Conservation (phyloP, 768 basidiomycete genomes). For the Lactifluus hygrophoroides region DNA sequence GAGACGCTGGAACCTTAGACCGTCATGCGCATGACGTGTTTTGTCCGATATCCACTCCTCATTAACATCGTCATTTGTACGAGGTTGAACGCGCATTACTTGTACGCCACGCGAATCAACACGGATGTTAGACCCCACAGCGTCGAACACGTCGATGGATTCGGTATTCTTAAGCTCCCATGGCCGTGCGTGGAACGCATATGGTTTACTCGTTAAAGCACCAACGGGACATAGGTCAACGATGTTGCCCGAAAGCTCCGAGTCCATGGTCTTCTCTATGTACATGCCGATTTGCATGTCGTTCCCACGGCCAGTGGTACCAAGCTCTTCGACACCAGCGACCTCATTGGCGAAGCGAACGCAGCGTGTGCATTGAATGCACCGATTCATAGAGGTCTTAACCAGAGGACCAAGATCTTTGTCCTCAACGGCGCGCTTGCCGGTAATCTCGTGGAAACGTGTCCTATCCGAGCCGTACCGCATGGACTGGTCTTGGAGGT, state of each 20-base stretch:
- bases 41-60: conserved; percentile 99
- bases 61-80: conserved; percentile 95
- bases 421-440: conserved; percentile 97
- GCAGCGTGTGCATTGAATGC: conserved; percentile 99
- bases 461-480: conserved; percentile 96
- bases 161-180: conserved; percentile 99
- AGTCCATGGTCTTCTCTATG: conserved; percentile 95
- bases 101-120: conserved; percentile 91
- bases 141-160: conserved; percentile 91
- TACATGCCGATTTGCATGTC: conserved; percentile 99
- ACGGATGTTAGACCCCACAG: conserved; percentile 92
- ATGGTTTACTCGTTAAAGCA: conserved; percentile 96
- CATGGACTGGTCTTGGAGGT: conserved; percentile 98
- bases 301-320: conserved; percentile 94
- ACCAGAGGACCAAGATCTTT: conserved; percentile 97
- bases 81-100: conserved; percentile 96
- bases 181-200: conserved; percentile 93
- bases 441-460: conserved; percentile 96
- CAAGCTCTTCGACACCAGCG: conserved; percentile 95
- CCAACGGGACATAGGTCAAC: conserved; percentile 98
- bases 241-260: conserved; percentile 95
- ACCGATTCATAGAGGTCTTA: conserved; percentile 98
- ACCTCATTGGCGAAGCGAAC: conserved; percentile 99
- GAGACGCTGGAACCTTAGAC: conserved; percentile 88
- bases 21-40: conserved; percentile 94